These are phyloP conservation scores for Neurospora tetraspora DNA, from an alignment of 495 filamentous ascomycete species.

Conservation along the genomic window DNA sequence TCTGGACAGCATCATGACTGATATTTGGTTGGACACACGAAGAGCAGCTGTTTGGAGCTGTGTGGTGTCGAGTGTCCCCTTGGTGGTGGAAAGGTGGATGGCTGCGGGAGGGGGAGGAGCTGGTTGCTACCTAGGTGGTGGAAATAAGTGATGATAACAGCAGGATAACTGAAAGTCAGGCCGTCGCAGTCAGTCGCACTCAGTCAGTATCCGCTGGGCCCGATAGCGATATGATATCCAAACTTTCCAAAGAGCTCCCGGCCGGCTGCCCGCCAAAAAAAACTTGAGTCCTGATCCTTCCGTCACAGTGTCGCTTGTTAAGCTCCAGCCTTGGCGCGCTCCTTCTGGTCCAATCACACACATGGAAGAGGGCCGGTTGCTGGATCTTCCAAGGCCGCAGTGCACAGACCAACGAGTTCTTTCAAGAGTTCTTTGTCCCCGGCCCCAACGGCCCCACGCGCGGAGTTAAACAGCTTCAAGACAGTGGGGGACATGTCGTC, in stretches of 20 bases:
- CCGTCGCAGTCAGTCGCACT: background rate
- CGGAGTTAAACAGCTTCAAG: background rate
- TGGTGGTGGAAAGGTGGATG: background rate
- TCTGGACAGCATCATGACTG: conserved; percentile 31
- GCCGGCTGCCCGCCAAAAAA: background rate
- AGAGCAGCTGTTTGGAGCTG: background rate
- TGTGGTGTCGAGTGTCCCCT: background rate
- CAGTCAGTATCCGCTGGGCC: background rate
- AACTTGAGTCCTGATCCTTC: background rate
- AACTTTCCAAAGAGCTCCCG: background rate
- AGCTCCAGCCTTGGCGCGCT: background rate
- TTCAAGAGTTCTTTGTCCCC: background rate
- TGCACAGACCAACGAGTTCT: background rate
- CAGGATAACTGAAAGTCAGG: background rate
- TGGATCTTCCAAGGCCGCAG: background rate
- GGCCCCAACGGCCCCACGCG: conserved; percentile 1
- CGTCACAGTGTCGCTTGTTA: background rate
- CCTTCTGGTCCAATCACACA: background rate
- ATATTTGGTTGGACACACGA: background rate
- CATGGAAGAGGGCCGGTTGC: background rate
- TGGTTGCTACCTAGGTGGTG: background rate
- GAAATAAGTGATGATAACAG: background rate
- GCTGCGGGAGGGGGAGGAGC: background rate
- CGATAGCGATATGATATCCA: background rate
- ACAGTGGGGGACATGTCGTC: conserved; percentile 12